Conservation (phyloP, 164 flowering plant genomes). For the Magnolia changhungtana region DNA sequence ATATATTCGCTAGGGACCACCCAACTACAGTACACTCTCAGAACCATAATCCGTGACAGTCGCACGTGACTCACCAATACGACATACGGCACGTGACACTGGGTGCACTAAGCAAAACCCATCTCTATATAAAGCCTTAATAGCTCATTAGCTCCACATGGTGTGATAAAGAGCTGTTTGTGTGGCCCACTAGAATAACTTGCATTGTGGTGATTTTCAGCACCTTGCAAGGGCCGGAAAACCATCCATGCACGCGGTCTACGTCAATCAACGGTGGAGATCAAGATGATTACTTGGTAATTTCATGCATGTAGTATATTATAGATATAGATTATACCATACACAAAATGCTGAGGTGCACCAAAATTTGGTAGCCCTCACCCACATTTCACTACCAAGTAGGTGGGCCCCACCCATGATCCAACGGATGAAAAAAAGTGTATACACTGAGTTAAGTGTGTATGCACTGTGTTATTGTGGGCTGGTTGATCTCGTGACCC, state of each 20-base stretch:
- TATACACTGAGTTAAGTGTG: not conserved
- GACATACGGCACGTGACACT: not conserved
- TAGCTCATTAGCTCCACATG: not conserved
- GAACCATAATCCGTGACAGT: conserved; percentile 20
- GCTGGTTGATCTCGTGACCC: not conserved
- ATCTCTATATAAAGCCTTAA: conserved; percentile 7
- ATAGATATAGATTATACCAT: not conserved
- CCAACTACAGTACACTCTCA: not conserved
- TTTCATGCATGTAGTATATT: not conserved
- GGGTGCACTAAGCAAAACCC: not conserved
- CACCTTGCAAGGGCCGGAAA: not conserved
- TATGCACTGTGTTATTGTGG: not conserved
- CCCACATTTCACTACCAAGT: not conserved
- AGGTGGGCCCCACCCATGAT: not conserved
- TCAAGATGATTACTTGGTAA: not conserved
- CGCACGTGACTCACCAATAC: conserved; percentile 19
- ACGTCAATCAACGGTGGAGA: not conserved
- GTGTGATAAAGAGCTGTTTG: not conserved
- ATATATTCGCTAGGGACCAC: not conserved
- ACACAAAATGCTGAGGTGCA: not conserved
- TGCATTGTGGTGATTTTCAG: not conserved
- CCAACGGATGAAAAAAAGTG: not conserved
- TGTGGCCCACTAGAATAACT: not conserved
- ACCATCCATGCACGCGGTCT: not conserved
- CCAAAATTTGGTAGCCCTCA: not conserved